Evolutionary conservation across 768 basidiomycete genomes (phyloP), one percentile per base, ranked within the genome.

Genomic region (Multifurca ochricompacta): DNA sequence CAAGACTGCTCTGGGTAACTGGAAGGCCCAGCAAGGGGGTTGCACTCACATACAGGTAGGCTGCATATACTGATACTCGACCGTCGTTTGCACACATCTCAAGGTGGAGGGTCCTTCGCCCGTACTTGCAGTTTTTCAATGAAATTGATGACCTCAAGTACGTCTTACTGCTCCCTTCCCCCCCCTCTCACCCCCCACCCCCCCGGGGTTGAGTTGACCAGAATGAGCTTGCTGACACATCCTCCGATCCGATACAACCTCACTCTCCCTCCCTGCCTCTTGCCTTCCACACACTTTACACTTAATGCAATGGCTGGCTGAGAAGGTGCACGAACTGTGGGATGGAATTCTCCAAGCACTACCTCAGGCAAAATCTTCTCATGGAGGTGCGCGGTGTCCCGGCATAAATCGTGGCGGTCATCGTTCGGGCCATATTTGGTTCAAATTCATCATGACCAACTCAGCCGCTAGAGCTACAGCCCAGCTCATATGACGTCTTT

Each of bases 21-120:
- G 72, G 67, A 73, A 72, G 53, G 69, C 69, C 51, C 66, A 58
- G 42, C 72, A 70, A 51, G 70, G 62, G 3, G 73, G 73, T 10
- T 72, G 71, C 56, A 72, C 71, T 3, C 73, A 72, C 42, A 72
- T 73, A 64, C 71, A 72, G 63, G 71, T 71, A 58, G 56, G 70
- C 55, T 34, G 16, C 14, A 1, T 50, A 37, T 49, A 45, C 31
- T 44, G 21, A 48, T 51, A 44, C 30, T 55, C 19, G 37, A 46
- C 44, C 44, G 28, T 50, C 18, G 39, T 55, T 43, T 19, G 37
- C 35, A 36, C 36, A 46, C 44, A 46, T 51, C 44, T 45, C 43
- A 59, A 53, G 32, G 34, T 39, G 23, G 35, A 51, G 54, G 48
- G 50, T 30, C 37, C 18, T 25, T 23, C 21, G 2, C 32, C 28